Percentiles rank a stretch among this genome's conserved stretches.
These are phyloP conservation scores for Wickerhamiella kurtzmanii DNA, from an alignment of 805 yeast species.

Conservation along the genomic window DNA sequence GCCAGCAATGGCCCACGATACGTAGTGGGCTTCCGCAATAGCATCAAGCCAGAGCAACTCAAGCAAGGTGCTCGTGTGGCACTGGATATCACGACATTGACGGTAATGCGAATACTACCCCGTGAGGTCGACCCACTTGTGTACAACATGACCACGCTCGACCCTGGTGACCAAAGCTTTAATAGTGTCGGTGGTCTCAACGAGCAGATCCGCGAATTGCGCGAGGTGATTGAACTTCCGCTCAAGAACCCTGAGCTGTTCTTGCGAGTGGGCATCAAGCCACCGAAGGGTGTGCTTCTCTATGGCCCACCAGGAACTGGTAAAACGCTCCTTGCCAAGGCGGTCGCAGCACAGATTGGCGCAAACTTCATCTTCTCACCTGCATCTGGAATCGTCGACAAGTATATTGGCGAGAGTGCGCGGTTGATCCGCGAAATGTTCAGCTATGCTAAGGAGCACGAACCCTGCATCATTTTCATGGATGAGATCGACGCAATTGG, in stretches of 20 bases:
- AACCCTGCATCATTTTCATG: conserved; percentile 95
- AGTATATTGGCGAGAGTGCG: conserved; percentile 95
- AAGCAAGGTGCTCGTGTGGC: conserved; percentile 95
- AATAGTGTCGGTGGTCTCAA: conserved; percentile 91
- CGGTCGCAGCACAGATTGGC: conserved; percentile 97
- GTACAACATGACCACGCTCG: conserved; percentile 94
- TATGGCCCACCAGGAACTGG: conserved; percentile 99
- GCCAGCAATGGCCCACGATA: conserved; percentile 96
- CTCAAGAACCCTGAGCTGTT: conserved; percentile 93
- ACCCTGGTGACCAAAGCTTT: conserved; percentile 94
- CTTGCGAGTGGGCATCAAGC: conserved; percentile 89
- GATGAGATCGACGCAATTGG: conserved; percentile 99
- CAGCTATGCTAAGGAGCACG: conserved; percentile 94
- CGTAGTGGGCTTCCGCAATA: conserved; percentile 92
- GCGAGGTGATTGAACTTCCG: conserved; percentile 96
- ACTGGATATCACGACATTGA: conserved; percentile 90
- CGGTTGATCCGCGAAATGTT: conserved; percentile 95
- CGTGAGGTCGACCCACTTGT: conserved; percentile 97
- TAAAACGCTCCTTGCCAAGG: conserved; percentile 88
- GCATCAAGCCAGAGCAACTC: conserved; percentile 68
- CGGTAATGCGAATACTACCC: conserved; percentile 94
- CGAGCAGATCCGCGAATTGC: conserved; percentile 88
- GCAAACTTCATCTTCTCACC: conserved; percentile 97
- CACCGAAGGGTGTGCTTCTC: conserved; percentile 94
- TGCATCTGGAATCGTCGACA: conserved; percentile 94